Base-by-base conservation (phyloP, 2,329 filamentous ascomycete genomes). In the Talaromyces sp. region DNA sequence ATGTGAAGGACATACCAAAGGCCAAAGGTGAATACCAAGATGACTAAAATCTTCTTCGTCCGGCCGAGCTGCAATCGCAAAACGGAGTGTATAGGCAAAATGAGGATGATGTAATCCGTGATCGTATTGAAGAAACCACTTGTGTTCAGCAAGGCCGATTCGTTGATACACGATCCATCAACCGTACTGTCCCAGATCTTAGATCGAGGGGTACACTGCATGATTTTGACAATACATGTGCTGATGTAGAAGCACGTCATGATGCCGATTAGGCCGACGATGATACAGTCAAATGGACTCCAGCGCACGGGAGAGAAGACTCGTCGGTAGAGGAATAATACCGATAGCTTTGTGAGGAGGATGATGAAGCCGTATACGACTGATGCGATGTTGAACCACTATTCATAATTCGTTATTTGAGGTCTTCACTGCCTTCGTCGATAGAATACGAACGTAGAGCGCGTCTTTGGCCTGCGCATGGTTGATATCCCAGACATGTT, bases 321-420 rank as follows among this genome's bases (percentile, higher is more conserved):
- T 18, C 66, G 64, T 16, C 66, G 63, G 56, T 68, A 70, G 21
- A 68, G 66, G 9, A 67, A 64, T 7, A 70, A 46, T 23, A 71
- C 66, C 0, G 67, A 65, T 2, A 69, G n/a, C 50, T 70, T 71
- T 21, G 68, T 66, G 40, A 70, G 37, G 57, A 64, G 67, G 18
- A 71, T 68, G 35, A 66, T 39, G 25, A 66, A 60, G 6, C 65
- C 65, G 54, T 70, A 71, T 25, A 68, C n/a, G 39, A 71, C 66
- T 16, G 68, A 60, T 25, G 61, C 58, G 31, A 63, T 46, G 40
- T 67, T 66, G 46, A 64, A 64, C 59, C 60, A 64, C 63, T 64
- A 12, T 18, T 18, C 21, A 5, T 40, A 40, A 12, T 16, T 56
- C 16, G n/a, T 5, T 8, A 9, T 31, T 31, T 23, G n/a, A 4